Conservation (phyloP, 2,329 filamentous ascomycete species). For the Colletotrichum spinosum region DNA sequence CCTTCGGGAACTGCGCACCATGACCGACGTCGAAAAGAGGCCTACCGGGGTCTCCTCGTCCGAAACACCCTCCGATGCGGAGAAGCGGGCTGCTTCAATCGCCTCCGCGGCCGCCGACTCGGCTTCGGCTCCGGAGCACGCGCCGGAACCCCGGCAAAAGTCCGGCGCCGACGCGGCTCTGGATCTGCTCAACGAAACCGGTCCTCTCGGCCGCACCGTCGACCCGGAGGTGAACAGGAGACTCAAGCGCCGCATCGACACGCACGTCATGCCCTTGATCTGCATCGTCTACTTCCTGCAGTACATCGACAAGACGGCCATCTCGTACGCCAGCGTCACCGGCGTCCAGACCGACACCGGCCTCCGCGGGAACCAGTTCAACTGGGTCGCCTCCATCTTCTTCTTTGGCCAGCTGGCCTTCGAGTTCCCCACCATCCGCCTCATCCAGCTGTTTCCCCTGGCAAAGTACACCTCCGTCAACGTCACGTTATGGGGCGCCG, state of each 20-base stretch:
- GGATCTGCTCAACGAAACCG: slow-evolving; percentile 28
- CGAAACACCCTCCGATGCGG: background rate
- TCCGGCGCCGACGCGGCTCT: slow-evolving; percentile 26
- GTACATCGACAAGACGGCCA: slow-evolving; percentile 71
- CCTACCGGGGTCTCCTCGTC: background rate
- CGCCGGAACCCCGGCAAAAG: background rate
- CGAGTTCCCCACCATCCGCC: slow-evolving; percentile 51
- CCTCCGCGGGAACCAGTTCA: slow-evolving; percentile 55
- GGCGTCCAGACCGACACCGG: slow-evolving; percentile 62
- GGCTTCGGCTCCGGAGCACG: background rate
- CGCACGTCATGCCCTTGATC: slow-evolving; percentile 65
- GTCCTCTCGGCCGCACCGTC: slow-evolving; percentile 19
- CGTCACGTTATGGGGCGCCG: slow-evolving; percentile 49
- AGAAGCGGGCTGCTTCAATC: background rate
- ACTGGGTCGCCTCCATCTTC: slow-evolving; percentile 52
- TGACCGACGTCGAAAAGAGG: slow-evolving; percentile 10
- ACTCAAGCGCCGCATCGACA: slow-evolving; percentile 68
- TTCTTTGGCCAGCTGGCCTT: slow-evolving; percentile 51
- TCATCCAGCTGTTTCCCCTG: slow-evolving; percentile 52
- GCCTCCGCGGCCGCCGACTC: background rate
- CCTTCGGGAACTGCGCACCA: background rate
- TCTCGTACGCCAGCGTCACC: slow-evolving; percentile 68
- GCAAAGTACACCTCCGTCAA: slow-evolving; percentile 52
- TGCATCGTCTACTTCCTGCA: slow-evolving; percentile 69
- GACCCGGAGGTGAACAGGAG: slow-evolving; percentile 43